phyloP scores from a whole-genome alignment of 805 yeast genomes.

The Ogataea ganodermae region DNA sequence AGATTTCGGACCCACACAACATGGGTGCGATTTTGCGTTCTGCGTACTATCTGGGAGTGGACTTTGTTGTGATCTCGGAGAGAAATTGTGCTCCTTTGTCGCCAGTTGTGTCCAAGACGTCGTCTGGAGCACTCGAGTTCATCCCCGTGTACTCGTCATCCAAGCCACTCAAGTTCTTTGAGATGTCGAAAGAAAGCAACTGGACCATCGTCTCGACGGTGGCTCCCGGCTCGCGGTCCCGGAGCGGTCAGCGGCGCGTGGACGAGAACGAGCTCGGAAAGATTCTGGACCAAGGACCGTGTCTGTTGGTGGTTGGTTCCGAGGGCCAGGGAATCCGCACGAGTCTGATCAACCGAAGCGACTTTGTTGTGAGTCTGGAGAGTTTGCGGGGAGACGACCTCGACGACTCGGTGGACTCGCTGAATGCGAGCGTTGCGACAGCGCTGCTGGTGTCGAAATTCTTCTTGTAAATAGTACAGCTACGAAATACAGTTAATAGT shows the following conservation, averaged over 20 bases:
- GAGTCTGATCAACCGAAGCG: conserved; percentile 58
- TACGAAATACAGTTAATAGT: too few species aligned
- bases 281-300: conserved; percentile 53
- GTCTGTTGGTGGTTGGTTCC: conserved; percentile 75
- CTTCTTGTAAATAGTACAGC: conserved; percentile 6
- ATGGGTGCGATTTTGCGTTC: conserved; percentile 81
- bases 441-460: conserved; percentile 56
- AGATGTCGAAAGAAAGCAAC: conserved; percentile 52
- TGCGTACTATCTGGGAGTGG: conserved; percentile 81
- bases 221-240: conserved; percentile 30
- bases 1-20: conserved; percentile 83
- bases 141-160: conserved; percentile 58
- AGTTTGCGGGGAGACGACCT: conserved; percentile 25
- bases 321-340: conserved; percentile 85
- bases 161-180: conserved; percentile 66
- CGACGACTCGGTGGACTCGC: conserved; percentile 61
- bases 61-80: conserved; percentile 69
- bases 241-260: conserved; percentile 34
- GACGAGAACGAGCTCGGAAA: conserved; percentile 45
- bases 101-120: conserved; percentile 76
- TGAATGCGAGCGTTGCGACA: conserved; percentile 89
- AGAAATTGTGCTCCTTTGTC: conserved; percentile 73
- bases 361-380: conserved; percentile 46
- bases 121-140: conserved; percentile 83
- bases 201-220: conserved; percentile 76